A percentile compares a stretch with the other conserved stretches of the same genome.
These are phyloP conservation scores for Nymphaea thermarum DNA, from an alignment of 164 flowering plant species.

Conservation along the genomic window DNA sequence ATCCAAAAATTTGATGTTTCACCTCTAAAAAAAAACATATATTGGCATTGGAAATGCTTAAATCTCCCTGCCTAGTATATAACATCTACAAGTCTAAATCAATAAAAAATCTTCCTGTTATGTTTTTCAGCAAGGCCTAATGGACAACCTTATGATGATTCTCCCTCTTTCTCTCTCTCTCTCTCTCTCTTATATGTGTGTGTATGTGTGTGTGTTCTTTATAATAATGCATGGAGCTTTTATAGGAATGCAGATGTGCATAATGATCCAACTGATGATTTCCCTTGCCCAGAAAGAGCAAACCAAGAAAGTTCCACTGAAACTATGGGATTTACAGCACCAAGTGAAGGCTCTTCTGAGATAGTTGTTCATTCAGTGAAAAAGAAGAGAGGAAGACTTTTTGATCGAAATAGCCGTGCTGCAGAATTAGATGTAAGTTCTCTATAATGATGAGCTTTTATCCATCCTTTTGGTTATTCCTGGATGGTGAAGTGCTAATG, in stretches of 20 bases:
- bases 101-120: no score
- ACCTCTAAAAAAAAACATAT: no score
- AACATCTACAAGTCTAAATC: neutral
- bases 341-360: constrained; percentile 7
- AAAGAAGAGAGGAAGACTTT: constrained; percentile 25
- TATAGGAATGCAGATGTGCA: constrained; percentile 8
- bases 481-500: no score
- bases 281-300: constrained; percentile 2
- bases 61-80: no score
- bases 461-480: no score
- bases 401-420: constrained; percentile 17
- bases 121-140: no score
- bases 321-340: constrained; percentile 5
- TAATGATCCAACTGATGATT: constrained; percentile 6
- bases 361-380: constrained; percentile 10
- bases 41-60: no score
- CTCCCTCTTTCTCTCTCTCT: no score
- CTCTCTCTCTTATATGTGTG: neutral
- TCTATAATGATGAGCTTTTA: no score
- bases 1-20: no score
- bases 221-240: neutral
- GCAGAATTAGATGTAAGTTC: constrained; percentile 18
- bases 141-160: no score
- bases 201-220: no score
- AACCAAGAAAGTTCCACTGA: constrained; percentile 6